These are phyloP conservation scores for Monosiga brevicollis DNA, from an alignment of 78 protist species.

Conservation along the genomic window DNA sequence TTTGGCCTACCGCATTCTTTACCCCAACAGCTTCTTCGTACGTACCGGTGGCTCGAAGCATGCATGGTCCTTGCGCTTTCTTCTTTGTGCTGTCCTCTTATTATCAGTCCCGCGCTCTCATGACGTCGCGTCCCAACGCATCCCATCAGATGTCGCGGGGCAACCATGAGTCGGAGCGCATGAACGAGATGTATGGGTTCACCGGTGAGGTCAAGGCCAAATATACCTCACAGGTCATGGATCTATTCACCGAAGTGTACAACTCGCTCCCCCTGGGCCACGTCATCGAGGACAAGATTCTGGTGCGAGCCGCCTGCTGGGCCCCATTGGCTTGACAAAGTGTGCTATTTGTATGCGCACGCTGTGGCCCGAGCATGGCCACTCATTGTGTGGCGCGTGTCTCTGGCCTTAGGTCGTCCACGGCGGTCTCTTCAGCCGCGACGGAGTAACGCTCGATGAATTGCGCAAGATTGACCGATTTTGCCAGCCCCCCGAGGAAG, in stretches of 20 bases:
- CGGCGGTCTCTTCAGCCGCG: constrained; percentile 80
- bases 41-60: not conserved
- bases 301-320: not conserved
- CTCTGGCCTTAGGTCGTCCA: constrained; percentile 57
- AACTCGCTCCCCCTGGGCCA: constrained; percentile 66
- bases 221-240: constrained; percentile 31
- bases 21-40: constrained; percentile 60
- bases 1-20: constrained; percentile 63
- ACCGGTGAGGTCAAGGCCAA: constrained; percentile 82
- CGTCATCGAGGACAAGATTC: constrained; percentile 36
- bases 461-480: constrained; percentile 50
- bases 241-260: constrained; percentile 69
- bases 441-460: constrained; percentile 78
- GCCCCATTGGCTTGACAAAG: not conserved
- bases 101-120: not conserved
- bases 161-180: constrained; percentile 77
- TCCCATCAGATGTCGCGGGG: constrained; percentile 65
- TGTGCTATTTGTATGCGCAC: not conserved
- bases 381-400: not conserved
- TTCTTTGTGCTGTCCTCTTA: not conserved
- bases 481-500: constrained; percentile 63
- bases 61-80: not conserved
- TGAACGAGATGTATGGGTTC: constrained; percentile 89
- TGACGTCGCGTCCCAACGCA: not conserved
- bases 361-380: not conserved